Evolutionary conservation across 2,329 filamentous ascomycete genomes (phyloP), one percentile per base, ranked within the genome.

Genomic region (Diaporthe ampelina): DNA sequence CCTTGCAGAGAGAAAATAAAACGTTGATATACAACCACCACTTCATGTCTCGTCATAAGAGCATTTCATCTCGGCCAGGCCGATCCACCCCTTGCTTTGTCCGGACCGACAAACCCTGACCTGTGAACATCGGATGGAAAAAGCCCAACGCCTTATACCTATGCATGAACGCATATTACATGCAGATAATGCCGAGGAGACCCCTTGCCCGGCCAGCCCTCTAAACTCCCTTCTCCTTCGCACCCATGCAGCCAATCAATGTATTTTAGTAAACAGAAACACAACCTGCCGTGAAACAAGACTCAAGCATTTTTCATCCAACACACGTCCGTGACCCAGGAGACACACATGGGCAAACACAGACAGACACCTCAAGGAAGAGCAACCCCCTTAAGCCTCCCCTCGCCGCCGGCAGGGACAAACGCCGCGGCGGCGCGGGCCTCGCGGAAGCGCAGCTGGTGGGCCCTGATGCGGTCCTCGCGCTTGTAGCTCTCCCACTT

Each of bases 401-500:
- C 70, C 4, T 29, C 57, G 13, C 58, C 70, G 37, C 58, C 40
- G 19, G 45, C 3, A 13, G 70, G 59, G 19, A 59, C 57, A 8
- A 72, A 61, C 11, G 52, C 70, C 13, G 70, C 40, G 0, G 37
- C 48, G 70, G 70, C 70, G 32, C 70, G 48, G 21, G 70, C 17
- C 57, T 72, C 70, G 48, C 70, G 70, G 70, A 72, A 72, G 32
- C 57, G 58, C 57, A 72, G 70, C 70, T 72, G 70, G 70, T 72
- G 57, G 78, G 82, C 81, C 74, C 81, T 81, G 67, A 86, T 82
- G 58, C 85, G 81, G 80, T 87, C 86, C 73, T 82, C 82, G 77
- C 83, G 85, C 79, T 84, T 83, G 81, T 84, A 83, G 75, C 85
- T 84, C 74, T 89, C 86, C 65, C 86, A 84, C 7, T 86, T 88